Evolutionary conservation across 352 stramenopile genomes (phyloP), one percentile per base, ranked within the genome.

Genomic region (Globisporangium irregulare): DNA sequence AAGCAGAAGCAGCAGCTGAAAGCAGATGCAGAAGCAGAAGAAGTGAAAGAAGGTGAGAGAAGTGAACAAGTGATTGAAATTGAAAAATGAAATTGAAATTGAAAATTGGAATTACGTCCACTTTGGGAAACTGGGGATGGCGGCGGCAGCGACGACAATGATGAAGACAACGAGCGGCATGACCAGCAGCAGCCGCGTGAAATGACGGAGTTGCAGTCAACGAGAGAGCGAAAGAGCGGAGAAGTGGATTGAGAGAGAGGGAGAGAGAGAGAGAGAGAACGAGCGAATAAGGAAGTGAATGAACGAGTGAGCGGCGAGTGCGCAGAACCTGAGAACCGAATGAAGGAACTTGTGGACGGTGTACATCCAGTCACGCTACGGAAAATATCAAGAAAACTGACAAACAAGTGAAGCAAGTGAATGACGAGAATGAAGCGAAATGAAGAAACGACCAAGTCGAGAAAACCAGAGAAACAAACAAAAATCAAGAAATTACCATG

Each of bases 341-440:
- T 51, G 43, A 51, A 51, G 43, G 43, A n/a, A 12, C 43, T 51
- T 50, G 14, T 24, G 43, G 43, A 24, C 43, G 43, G 18, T 18
- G 29, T 32, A 9, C 6, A 24, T 0, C 6, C 43, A 12, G 32
- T 8, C 43, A 22, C 4, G n/a, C 43, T 7, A 51, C 7, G n/a
- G 18, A 51, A 24, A 51, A 51, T 22, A 7, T 10, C 6, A 51
- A 51, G 18, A 51, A 51, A 24, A 51, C 4, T n/a, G 43, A 51
- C 7, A 51, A 51, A 51, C 20, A 51, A 51, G 18, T 24, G 43
- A 24, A 51, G 67, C 72, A 34, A 59, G 10, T 4, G 29, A 32
- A 38, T 38, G 50, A 62, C 20, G n/a, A 63, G n/a, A 63, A 27
- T 25, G 20, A 20, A 59, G 41, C 34, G n/a, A 64, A 63, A 73